Conservation (phyloP, 2,329 filamentous ascomycete genomes). For the Dothiorella sarmentorum region DNA sequence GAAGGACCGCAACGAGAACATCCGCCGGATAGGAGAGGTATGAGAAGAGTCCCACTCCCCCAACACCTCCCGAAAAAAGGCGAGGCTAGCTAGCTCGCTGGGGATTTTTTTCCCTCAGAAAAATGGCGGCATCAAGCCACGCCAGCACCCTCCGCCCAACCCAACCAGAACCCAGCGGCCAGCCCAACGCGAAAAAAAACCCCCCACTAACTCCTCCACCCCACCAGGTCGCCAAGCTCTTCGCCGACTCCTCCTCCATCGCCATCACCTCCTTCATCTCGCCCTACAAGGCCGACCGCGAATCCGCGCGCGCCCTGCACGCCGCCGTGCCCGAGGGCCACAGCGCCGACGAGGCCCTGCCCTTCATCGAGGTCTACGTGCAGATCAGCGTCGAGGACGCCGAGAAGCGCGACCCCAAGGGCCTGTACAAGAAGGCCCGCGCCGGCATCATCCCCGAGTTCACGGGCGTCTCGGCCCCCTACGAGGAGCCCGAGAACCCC, state of each 20-base stretch:
- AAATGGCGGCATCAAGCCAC: too few species aligned
- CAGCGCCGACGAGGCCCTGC: slow-evolving; percentile 59
- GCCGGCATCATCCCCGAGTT: slow-evolving; percentile 96
- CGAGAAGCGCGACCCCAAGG: slow-evolving; percentile 94
- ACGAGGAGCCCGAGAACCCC: slow-evolving; percentile 80
- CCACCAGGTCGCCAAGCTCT: slow-evolving; percentile 80
- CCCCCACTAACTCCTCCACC: neutral
- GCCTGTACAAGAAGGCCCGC: slow-evolving; percentile 93
- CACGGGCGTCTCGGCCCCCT: slow-evolving; percentile 91
- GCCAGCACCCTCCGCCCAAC: neutral
- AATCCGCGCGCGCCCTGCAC: slow-evolving; percentile 79
- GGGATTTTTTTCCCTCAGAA: too few species aligned
- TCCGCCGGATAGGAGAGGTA: slow-evolving; percentile 85
- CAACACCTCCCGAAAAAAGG: too few species aligned
- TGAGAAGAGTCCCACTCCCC: slow-evolving; percentile 1
- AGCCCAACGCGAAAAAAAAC: neutral
- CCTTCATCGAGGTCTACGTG: slow-evolving; percentile 91
- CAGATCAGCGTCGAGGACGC: slow-evolving; percentile 89
- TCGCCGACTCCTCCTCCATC: slow-evolving; percentile 83
- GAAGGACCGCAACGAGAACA: slow-evolving; percentile 94
- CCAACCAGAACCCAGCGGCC: neutral
- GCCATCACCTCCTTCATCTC: slow-evolving; percentile 97
- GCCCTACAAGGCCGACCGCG: slow-evolving; percentile 83
- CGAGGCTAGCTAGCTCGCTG: too few species aligned
- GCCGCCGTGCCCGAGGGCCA: slow-evolving; percentile 49